Evolutionary conservation across 1,139 yeast genomes (phyloP).

Genomic region (Candida smagusa): DNA sequence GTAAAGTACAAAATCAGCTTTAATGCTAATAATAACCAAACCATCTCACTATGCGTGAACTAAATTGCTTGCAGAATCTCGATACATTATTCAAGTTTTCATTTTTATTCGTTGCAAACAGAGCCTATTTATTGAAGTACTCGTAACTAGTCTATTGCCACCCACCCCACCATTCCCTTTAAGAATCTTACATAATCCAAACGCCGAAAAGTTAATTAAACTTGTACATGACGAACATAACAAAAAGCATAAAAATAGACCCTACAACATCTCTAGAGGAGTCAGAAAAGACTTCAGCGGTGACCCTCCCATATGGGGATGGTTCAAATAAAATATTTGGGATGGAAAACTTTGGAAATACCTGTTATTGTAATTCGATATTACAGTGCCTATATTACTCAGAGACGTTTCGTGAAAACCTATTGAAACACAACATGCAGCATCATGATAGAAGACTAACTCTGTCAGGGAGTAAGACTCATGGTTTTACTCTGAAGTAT

Average conservation of each 20-base stretch:
- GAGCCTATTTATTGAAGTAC: not conserved
- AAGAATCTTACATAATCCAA: not conserved
- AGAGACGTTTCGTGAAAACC: constrained; percentile 59
- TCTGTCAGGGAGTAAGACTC: constrained; percentile 44
- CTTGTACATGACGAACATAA: not conserved
- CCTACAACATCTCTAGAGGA: not conserved
- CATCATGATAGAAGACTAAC: constrained; percentile 37
- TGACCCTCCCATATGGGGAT: constrained; percentile 48
- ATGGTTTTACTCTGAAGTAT: constrained; percentile 45
- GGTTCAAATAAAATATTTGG: constrained; percentile 80
- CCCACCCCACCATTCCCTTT: not conserved
- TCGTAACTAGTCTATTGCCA: not conserved
- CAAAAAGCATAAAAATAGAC: not conserved
- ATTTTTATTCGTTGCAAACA: no score
- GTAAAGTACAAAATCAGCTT: no score
- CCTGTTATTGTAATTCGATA: constrained; percentile 92
- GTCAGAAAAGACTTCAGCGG: not conserved
- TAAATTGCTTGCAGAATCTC: no score
- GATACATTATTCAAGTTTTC: no score
- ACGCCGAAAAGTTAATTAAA: not conserved
- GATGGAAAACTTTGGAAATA: constrained; percentile 92
- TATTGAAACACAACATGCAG: constrained; percentile 35
- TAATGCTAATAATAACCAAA: no score
- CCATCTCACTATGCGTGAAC: no score
- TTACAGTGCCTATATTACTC: constrained; percentile 83